phyloP scores from a whole-genome alignment of 2,329 filamentous ascomycete species.

The Xylariaceae sp. region DNA sequence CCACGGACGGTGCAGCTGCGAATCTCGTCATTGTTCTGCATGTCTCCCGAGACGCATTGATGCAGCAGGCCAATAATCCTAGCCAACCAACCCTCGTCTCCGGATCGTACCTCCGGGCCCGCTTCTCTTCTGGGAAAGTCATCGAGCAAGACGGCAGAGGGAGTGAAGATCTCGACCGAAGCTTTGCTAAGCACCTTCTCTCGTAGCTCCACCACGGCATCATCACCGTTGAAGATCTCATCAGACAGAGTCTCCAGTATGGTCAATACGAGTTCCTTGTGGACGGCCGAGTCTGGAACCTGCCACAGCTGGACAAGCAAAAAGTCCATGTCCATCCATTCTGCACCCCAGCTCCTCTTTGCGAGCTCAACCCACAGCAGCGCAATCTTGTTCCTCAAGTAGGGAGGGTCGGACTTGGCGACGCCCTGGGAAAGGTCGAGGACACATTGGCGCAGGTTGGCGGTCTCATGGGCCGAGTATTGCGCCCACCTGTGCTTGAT shows the following conservation, averaged over 20 bases:
- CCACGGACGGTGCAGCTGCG: conserved; percentile 72
- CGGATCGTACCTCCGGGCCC: conserved; percentile 68
- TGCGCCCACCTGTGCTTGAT: conserved; percentile 82
- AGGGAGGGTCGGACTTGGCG: conserved; percentile 70
- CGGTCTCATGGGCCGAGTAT: conserved; percentile 66
- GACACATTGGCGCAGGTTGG: conserved; percentile 71
- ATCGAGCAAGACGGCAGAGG: conserved; percentile 69
- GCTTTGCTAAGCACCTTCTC: conserved; percentile 83
- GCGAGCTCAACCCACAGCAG: conserved; percentile 94
- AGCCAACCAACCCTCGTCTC: conserved; percentile 82
- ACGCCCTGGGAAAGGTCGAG: conserved; percentile 73
- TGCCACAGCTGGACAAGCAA: conserved; percentile 83
- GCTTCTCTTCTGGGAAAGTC: conserved; percentile 71
- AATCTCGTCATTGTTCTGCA: conserved; percentile 64
- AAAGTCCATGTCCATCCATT: conserved; percentile 94
- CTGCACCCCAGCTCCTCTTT: conserved; percentile 86
- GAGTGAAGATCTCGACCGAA: conserved; percentile 91
- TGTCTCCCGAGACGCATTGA: conserved; percentile 66
- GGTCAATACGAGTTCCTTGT: conserved; percentile 83
- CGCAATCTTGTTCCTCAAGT: conserved; percentile 88
- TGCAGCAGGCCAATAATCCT: conserved; percentile 72
- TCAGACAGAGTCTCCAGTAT: conserved; percentile 91
- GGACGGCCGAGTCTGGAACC: conserved; percentile 55
- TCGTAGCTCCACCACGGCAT: conserved; percentile 78
- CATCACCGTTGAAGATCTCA: conserved; percentile 89